Conservation (phyloP, 2,329 filamentous ascomycete species). For the Kalmusia sp. region DNA sequence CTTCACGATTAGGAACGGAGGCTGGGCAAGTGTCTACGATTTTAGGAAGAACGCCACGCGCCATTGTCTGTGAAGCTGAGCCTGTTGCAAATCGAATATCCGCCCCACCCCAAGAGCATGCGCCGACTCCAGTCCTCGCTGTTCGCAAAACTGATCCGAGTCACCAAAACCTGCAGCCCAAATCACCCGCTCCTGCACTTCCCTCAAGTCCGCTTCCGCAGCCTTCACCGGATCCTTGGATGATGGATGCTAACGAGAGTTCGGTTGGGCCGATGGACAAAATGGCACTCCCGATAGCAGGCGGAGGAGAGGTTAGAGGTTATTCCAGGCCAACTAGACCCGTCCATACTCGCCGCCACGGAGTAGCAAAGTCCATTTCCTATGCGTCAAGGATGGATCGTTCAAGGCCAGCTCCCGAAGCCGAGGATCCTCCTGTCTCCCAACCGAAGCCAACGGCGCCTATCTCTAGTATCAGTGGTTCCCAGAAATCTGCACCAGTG, state of each 20-base stretch:
- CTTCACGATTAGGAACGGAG: conserved; percentile 22
- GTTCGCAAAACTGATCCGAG: conserved; percentile 22
- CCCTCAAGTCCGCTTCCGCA: conserved; percentile 41
- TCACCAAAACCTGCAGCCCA: conserved; percentile 32
- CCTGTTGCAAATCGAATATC: conserved; percentile 17
- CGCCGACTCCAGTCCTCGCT: conserved; percentile 27
- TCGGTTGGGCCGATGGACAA: conserved; percentile 37
- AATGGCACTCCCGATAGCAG: conserved; percentile 41
- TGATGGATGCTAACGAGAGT: conserved; percentile 34
- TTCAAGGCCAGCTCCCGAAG: conserved; percentile 5
- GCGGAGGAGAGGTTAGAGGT: conserved; percentile 31
- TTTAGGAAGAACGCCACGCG: conserved; percentile 26
- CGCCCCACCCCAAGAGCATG: conserved; percentile 16
- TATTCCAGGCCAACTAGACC: conserved; percentile 34
- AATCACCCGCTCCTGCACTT: conserved; percentile 20
- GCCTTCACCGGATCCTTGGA: conserved; percentile 44
- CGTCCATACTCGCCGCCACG: conserved; percentile 25
- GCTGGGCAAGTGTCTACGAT: conserved; percentile 29
- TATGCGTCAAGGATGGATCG: conserved; percentile 2
- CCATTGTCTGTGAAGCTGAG: conserved; percentile 11
- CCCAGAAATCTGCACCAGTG: background rate
- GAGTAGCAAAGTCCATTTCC: conserved; percentile 25
- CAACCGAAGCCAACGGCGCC: conserved; percentile 7
- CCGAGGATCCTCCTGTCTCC: background rate
- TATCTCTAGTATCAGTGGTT: background rate